Percentiles rank a stretch among this genome's conserved stretches.
These are phyloP conservation scores for Ceratopteris richardii DNA, from an alignment of 75 land plant species.

Conservation along the genomic window DNA sequence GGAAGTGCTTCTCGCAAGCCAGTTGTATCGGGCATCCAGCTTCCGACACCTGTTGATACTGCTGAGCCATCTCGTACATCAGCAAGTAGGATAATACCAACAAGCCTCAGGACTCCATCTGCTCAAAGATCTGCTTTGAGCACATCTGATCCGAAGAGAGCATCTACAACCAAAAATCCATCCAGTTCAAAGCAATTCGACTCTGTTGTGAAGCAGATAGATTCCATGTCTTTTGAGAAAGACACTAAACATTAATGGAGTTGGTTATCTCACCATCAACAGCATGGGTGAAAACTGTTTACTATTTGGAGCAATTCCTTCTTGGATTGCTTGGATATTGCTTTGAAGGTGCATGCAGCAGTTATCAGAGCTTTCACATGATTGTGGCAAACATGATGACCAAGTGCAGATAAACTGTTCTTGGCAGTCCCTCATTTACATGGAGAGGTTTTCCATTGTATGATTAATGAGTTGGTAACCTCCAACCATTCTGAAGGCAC, in stretches of 20 bases:
- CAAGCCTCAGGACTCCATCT: background rate
- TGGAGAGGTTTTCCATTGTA: too few relatives aligned
- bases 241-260: slow-evolving; percentile 16
- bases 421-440: too few relatives aligned
- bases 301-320: too few relatives aligned
- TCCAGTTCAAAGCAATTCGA: slow-evolving; percentile 24
- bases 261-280: too few relatives aligned
- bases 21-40: slow-evolving; percentile 35
- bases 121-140: slow-evolving; percentile 23
- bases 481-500: too few relatives aligned
- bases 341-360: too few relatives aligned
- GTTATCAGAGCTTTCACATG: too few relatives aligned
- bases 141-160: slow-evolving; percentile 26
- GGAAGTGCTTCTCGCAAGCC: slow-evolving; percentile 66
- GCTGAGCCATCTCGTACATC: slow-evolving; percentile 15
- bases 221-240: slow-evolving; percentile 30
- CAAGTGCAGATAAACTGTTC: too few relatives aligned
- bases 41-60: slow-evolving; percentile 12
- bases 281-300: too few relatives aligned
- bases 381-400: too few relatives aligned
- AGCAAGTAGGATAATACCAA: slow-evolving; percentile 14
- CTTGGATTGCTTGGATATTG: too few relatives aligned
- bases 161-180: slow-evolving; percentile 4
- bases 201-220: slow-evolving; percentile 29
- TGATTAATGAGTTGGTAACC: too few relatives aligned